Percentiles rank a stretch among this genome's conserved stretches.
Conservation (phyloP, 805 yeast genomes). For the Cyberlindnera amylophila region DNA sequence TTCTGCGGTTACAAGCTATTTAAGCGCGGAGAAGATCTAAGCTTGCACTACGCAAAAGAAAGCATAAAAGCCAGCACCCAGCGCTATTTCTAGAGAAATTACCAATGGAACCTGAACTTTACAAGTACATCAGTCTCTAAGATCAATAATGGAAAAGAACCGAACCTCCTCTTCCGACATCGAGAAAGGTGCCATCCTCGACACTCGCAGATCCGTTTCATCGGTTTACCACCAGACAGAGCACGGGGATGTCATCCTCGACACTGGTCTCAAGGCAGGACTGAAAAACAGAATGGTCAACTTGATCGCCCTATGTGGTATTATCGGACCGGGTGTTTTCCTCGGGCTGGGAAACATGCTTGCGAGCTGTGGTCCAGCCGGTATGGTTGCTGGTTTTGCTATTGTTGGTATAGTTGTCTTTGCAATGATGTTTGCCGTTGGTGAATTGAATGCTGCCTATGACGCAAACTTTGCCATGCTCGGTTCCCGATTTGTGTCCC, state of each 20-base stretch:
- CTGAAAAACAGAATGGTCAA: slow-evolving; percentile 49
- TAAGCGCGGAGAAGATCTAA: too few relatives aligned
- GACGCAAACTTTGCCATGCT: slow-evolving; percentile 52
- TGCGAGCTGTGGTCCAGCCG: slow-evolving; percentile 49
- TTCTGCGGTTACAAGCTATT: too few relatives aligned
- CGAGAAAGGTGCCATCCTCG: too few relatives aligned
- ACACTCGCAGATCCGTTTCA: too few relatives aligned
- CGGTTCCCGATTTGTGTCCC: slow-evolving; percentile 48
- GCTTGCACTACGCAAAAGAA: too few relatives aligned
- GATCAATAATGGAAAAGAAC: too few relatives aligned
- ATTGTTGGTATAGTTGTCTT: slow-evolving; percentile 51
- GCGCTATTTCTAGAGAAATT: too few relatives aligned
- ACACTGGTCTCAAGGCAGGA: slow-evolving; percentile 39
- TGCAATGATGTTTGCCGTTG: slow-evolving; percentile 51
- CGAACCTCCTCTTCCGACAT: too few relatives aligned
- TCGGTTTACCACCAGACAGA: slow-evolving; percentile 20
- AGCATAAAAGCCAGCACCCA: too few relatives aligned
- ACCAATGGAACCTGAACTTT: too few relatives aligned
- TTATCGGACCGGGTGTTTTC: slow-evolving; percentile 57
- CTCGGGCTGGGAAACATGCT: slow-evolving; percentile 53
- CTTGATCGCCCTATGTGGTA: slow-evolving; percentile 51
- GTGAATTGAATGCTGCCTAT: slow-evolving; percentile 51
- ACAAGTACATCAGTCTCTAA: too few relatives aligned
- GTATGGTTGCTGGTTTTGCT: slow-evolving; percentile 47
- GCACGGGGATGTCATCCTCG: slow-evolving; percentile 28